Conservation (phyloP, 2,329 filamentous ascomycete genomes). For the Penicillium sp. region DNA sequence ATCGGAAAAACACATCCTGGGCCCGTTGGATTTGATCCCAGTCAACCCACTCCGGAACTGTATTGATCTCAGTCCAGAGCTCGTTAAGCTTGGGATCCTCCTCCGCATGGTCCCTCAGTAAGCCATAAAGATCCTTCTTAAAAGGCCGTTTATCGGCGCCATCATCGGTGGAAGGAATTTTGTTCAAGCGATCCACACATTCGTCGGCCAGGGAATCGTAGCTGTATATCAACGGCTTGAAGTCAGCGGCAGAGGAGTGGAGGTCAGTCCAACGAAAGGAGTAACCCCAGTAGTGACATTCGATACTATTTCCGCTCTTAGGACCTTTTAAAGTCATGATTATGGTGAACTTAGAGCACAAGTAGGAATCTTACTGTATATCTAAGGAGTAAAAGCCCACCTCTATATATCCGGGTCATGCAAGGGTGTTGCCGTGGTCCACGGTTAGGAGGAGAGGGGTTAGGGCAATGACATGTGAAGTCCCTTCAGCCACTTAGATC, state of each 20-base stretch:
- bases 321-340: constrained; percentile 17
- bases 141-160: constrained; percentile 23
- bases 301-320: constrained; percentile 15
- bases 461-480: constrained; percentile 20
- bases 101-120: constrained; percentile 59
- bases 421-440: constrained; percentile 16
- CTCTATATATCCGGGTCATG: background rate
- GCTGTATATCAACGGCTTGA: constrained; percentile 59
- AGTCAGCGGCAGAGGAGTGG: constrained; percentile 61
- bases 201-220: constrained; percentile 69
- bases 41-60: constrained; percentile 71
- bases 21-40: constrained; percentile 73
- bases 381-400: background rate
- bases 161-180: constrained; percentile 47
- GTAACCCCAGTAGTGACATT: constrained; percentile 57
- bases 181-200: constrained; percentile 62
- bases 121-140: constrained; percentile 60
- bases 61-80: constrained; percentile 67
- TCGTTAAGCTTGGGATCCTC: constrained; percentile 55
- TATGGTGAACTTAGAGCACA: background rate
- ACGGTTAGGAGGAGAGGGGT: constrained; percentile 21
- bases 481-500: background rate
- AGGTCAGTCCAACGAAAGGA: constrained; percentile 66
- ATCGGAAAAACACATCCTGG: constrained; percentile 75
- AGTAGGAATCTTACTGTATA: background rate